Base-by-base conservation (phyloP, 495 filamentous ascomycete species). In the Aspergillus sparsus region DNA sequence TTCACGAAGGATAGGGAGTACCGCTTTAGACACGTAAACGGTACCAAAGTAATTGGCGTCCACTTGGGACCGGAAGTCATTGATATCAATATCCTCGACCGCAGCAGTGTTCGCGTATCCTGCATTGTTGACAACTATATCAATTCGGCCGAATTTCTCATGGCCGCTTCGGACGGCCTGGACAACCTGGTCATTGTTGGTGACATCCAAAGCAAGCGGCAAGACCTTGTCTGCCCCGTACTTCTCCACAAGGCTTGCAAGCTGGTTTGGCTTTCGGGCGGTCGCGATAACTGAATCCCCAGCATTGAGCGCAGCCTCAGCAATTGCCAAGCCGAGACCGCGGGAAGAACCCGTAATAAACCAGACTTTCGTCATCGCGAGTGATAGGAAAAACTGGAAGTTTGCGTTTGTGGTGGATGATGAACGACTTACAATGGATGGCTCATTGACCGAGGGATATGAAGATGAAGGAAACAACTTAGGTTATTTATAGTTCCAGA, bases 201-300 rank as follows among this genome's bases (percentile, higher is more conserved):
- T 56, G 56, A 66, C 56, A 0, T 77, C 79, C 8, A 80, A 73
- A 57, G 81, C 75, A 2, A 83, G 61, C 31, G 76, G 65, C 6
- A 75, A 35, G 32, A 52, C 13, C 47, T 53, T 45, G n/a, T 58
- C 64, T 5, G 68, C 71, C 8, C 71, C 71, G 5, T 64, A 34
- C 31, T 55, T 32, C 33, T 66, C 62, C 42, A 80, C 65, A 9
- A 66, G 58, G 2, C 47, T 44, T 32, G 66, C 62, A 13, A 58
- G 57, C 10, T 60, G 53, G 5, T 74, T 66, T 1, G 71, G 66
- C 60, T 74, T 76, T 57, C 83, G 83, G 6, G 78, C 79, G n/a
- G 82, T 79, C 6, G 76, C 83, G 42, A 86, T 75, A n/a, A 87
- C 84, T 15, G 73, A 72, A 68, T 84, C 74, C 15, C 81, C 80